phyloP scores from a whole-genome alignment of 73 alveolate genomes.

The Tetrahymena thermophila region DNA sequence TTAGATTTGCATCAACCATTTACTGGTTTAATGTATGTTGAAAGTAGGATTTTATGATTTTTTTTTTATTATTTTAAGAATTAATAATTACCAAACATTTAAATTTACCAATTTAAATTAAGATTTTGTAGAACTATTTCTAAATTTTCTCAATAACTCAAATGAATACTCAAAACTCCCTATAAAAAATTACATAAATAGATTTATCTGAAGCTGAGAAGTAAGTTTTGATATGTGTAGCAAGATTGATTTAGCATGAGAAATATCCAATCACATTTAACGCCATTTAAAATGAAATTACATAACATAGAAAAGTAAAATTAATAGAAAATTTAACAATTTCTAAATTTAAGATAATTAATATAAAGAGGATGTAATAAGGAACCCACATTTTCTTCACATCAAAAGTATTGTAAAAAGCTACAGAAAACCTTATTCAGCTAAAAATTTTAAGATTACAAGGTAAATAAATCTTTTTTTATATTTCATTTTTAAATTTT shows the following conservation, averaged over 20 bases:
- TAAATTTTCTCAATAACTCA: not conserved
- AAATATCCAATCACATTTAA: not conserved
- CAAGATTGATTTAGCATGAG: not conserved
- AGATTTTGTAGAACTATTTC: not conserved
- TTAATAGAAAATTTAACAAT: not conserved
- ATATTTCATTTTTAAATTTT: not conserved
- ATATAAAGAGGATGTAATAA: not conserved
- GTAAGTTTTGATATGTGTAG: not conserved
- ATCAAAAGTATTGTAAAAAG: not conserved
- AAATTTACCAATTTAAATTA: not conserved
- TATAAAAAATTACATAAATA: not conserved
- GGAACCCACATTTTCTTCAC: not conserved
- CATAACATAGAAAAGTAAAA: not conserved
- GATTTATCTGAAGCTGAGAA: not conserved
- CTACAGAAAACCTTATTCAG: not conserved
- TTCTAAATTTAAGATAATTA: not conserved
- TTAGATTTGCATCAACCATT: not conserved
- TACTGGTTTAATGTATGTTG: not conserved
- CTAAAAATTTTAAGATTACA: not conserved
- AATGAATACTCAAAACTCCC: not conserved
- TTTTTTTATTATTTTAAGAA: not conserved
- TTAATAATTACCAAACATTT: not conserved
- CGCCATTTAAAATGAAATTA: not conserved
- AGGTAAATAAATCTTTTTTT: not conserved
- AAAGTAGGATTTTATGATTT: not conserved